Evolutionary conservation across 106 monocot genomes (phyloP), one percentile per base, ranked within the genome.

Genomic region (Chionographis japonica): DNA sequence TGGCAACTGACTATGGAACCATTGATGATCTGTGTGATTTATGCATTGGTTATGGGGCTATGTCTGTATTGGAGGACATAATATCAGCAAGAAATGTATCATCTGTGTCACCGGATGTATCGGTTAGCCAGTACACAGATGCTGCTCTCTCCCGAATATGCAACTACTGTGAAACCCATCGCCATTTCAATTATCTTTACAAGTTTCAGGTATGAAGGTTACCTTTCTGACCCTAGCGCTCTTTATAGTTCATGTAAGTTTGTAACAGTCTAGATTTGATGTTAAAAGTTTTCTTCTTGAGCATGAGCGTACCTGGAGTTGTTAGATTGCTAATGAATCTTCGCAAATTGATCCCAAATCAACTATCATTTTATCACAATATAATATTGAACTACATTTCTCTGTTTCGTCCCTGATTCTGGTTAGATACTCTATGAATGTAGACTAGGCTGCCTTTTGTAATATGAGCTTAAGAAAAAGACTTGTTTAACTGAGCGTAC

Each of bases 1-100:
- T 92, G 78, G 79, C 91, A 52, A 92, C 81, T 82, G 91, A 95
- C 51, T 95, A 89, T 84, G 95, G 95, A 50, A 89, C 88, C 27
- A 80, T 95, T 62, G 95, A 95, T 79, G 92, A 95, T 42, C 70
- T 95, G 59, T 95, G 95, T 75, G 88, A 84, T 51, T 70, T 92
- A 43, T 92, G 95, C 69, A 72, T 95, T 74, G 77, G 76, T 52
- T 86, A 92, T 80, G 92, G 88, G 40, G 86, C 89, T 73, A 86
- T 95, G 84, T 60, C 61, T 75, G 73, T 79, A 71, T 67, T 95
- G 61, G 91, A 80, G 60, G 76, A 77, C 62, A 75, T 85, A 52
- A 40, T 92, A 66, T 82, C 79, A 52, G 46, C 55, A 68, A 86
- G 83, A 69, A 73, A 52, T 61, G 63, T 74, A 55, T 74, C 72